Conservation (phyloP, 2,329 filamentous ascomycete genomes). For the Clonostachys byssicola region DNA sequence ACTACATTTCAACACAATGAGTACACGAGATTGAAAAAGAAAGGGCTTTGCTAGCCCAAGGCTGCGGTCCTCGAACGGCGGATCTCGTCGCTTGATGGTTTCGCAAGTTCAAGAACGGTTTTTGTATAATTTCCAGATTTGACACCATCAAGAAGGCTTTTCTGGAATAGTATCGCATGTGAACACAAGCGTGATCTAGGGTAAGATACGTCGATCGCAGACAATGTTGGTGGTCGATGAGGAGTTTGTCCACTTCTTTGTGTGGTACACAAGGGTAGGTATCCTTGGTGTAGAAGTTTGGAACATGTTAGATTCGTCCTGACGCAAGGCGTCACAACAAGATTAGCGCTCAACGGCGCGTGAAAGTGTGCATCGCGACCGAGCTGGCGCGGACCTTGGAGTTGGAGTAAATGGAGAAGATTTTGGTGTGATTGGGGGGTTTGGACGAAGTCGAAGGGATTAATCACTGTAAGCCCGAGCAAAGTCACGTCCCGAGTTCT, state of each 20-base stretch:
- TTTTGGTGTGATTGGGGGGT: slow-evolving; percentile 51
- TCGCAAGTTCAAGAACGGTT: neutral
- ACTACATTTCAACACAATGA: too few species aligned
- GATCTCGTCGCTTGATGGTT: too few species aligned
- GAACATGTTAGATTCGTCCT: too few species aligned
- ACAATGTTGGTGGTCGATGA: neutral
- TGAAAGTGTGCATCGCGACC: slow-evolving; percentile 44
- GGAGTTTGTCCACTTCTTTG: neutral
- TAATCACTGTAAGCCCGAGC: too few species aligned
- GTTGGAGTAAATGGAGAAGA: slow-evolving; percentile 52
- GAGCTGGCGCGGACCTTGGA: slow-evolving; percentile 52
- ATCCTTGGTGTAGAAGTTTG: too few species aligned
- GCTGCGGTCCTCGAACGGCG: too few species aligned
- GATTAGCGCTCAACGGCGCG: too few species aligned
- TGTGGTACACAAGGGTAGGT: too few species aligned
- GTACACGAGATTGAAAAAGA: too few species aligned
- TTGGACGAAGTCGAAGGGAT: slow-evolving; percentile 45
- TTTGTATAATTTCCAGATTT: neutral
- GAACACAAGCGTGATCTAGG: neutral
- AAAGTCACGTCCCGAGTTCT: too few species aligned
- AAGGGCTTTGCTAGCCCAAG: too few species aligned
- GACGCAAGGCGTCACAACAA: too few species aligned
- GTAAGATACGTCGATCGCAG: neutral
- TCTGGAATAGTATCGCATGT: neutral
- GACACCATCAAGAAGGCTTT: neutral